phyloP scores from a whole-genome alignment of 768 basidiomycete genomes.

The Termitomyces sp. region DNA sequence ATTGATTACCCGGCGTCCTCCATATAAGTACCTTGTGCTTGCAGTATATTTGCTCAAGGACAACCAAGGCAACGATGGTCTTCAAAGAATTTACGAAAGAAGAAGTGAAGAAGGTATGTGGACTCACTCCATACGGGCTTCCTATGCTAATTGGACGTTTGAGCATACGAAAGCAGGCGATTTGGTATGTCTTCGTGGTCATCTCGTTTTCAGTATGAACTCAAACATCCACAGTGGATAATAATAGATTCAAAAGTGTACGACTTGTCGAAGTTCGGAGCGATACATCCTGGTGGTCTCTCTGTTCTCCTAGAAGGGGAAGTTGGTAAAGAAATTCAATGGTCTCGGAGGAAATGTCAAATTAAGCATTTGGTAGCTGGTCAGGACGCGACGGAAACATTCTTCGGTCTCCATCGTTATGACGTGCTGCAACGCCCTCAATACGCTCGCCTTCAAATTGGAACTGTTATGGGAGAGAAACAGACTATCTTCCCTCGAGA shows the following conservation, averaged over 20 bases:
- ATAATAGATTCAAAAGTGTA: conserved; percentile 39
- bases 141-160: neutral
- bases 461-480: conserved; percentile 51
- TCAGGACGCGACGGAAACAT: conserved; percentile 65
- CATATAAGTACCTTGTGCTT: conserved; percentile 3
- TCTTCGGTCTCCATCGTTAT: conserved; percentile 68
- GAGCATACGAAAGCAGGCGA: conserved; percentile 13
- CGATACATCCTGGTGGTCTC: conserved; percentile 69
- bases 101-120: conserved; percentile 13
- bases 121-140: neutral
- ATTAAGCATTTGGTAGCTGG: conserved; percentile 38
- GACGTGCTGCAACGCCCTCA: conserved; percentile 65
- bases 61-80: conserved; percentile 5
- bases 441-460: conserved; percentile 58
- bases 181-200: conserved; percentile 5
- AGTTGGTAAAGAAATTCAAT: conserved; percentile 38
- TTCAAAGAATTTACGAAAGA: conserved; percentile 11
- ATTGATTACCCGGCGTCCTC: conserved; percentile 8
- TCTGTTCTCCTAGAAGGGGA: conserved; percentile 60
- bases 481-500: conserved; percentile 37
- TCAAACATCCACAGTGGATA: conserved; percentile 8
- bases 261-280: conserved; percentile 64
- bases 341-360: neutral
- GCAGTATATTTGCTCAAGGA: neutral
- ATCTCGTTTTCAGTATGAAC: neutral